These are phyloP conservation scores for Alternaria sp. DNA, from an alignment of 2,329 filamentous ascomycete genomes.

Conservation along the genomic window DNA sequence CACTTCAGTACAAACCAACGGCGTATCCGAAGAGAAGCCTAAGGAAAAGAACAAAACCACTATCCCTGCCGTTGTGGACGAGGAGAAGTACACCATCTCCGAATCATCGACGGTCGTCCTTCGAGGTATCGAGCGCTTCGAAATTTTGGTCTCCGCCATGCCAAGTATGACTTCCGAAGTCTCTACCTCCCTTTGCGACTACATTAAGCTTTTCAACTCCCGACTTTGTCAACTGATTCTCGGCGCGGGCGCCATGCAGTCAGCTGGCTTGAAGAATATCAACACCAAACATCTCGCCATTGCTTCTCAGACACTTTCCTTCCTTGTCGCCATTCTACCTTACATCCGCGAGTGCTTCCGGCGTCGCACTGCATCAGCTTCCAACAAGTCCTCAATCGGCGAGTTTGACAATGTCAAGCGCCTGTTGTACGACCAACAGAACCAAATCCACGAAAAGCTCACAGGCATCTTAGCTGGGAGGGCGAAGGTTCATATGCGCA, in stretches of 20 bases:
- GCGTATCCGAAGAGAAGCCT: constrained; percentile 35
- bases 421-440: constrained; percentile 86
- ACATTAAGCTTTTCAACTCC: constrained; percentile 92
- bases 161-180: constrained; percentile 89
- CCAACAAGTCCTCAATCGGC: constrained; percentile 61
- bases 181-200: constrained; percentile 78
- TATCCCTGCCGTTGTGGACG: constrained; percentile 73
- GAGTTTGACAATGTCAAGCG: constrained; percentile 90
- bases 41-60: constrained; percentile 55
- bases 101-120: constrained; percentile 83
- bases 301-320: constrained; percentile 85
- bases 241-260: constrained; percentile 87
- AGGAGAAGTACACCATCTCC: constrained; percentile 84
- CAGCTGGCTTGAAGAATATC: constrained; percentile 92
- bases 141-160: constrained; percentile 82
- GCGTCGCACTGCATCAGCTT: constrained; percentile 63
- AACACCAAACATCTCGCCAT: constrained; percentile 88
- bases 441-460: constrained; percentile 88
- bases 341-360: constrained; percentile 91
- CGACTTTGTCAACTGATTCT: constrained; percentile 95
- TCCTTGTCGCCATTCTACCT: constrained; percentile 84
- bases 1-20: constrained; percentile 35
- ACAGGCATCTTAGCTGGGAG: constrained; percentile 90
- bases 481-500: constrained; percentile 74
- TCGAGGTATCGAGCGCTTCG: constrained; percentile 78